Evolutionary conservation across 2,329 filamentous ascomycete genomes (phyloP), one percentile per base, ranked within the genome.

Genomic region (Claviceps sorghi): DNA sequence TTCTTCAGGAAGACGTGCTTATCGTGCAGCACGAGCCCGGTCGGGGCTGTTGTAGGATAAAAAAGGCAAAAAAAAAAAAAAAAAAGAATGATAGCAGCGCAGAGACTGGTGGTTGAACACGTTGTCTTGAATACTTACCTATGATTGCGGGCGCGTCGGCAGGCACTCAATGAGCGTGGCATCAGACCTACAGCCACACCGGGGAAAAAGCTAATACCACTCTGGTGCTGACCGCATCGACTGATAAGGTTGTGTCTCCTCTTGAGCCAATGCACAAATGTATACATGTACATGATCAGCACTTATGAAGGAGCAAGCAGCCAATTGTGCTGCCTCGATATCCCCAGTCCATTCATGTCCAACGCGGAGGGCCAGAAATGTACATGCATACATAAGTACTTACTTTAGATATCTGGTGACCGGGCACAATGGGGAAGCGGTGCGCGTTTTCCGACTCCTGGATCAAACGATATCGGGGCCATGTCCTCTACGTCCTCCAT

Each of bases 21-120:
- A 48, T 52, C 51, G 47, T 53, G 30, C 30, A n/a, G 30, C 21
- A 43, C 22, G 19, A 46, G 21, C 49, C 45, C 34, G n/a, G n/a
- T n/a, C n/a, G n/a, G n/a, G n/a, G n/a, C n/a, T n/a, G n/a, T n/a
- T n/a, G n/a, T n/a, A n/a, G 26, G 26, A 26, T 3, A 26, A 26
- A 26, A 26, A 26, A 26, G 5, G 5, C 3, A 26, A 26, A 26
- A 26, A 26, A 26, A 26, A 26, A 26, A 26, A 26, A 26, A 26
- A 26, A 26, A 26, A 26, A 26, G 5, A 26, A 26, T 3, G 26
- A 26, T 3, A 26, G 26, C 26, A 26, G 42, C 42, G 36, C 5
- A 19, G 41, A 41, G n/a, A 29, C 30, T 17, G 10, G 43, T 47
- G 49, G 32, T 32, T 41, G 30, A 32, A 48, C 8, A 8, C 32